Evolutionary conservation across 768 basidiomycete species (phyloP), one percentile per base, ranked within the genome.

Genomic region (Xanthoconium stramineum): DNA sequence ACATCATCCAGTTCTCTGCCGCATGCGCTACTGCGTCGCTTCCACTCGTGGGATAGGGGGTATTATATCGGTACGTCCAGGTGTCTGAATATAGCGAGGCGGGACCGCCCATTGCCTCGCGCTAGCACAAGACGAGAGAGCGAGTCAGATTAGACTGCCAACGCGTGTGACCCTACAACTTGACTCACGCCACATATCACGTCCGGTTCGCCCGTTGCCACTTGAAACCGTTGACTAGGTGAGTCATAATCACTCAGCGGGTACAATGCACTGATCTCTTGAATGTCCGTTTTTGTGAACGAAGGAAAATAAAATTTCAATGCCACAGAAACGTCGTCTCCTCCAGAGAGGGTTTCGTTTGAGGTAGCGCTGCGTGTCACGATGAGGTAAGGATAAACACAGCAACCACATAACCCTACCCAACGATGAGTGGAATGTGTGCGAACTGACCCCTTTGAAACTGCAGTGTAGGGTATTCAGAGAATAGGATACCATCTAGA

Each of bases 1-100:
- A 85, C 83, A 85, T 81, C 82, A 84, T 84, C 80, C 81, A 85
- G 61, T 86, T 84, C 64, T 84, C 85, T 1, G 85, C 76, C 8
- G 84, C 78, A 58, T 85, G 84, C 2, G 50, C 66, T 2, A 81
- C 79, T 10, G 49, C 70, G 1, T 65, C 50, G 17, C 70, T 70
- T 15, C 70, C 70, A 5, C 59, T 57, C 0, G 80, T 78, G 8
- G 80, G 80, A 50, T 82, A 78, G 5, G 74, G 70, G 56, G 84
- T 80, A 65, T 85, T 84, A 66, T 83, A 85, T 29, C 83, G 75
- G 61, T 84, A 85, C 13, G 80, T 80, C 76, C 76, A 85, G 3
- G 79, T 68, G 15, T 70, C 68, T 15, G 63, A 68, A 38, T 24
- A 57, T 19, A 67, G 53, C 1, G 77, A 70, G 13, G 75, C 78